Percentiles rank a stretch among this genome's conserved stretches.
phyloP scores from a whole-genome alignment of 495 filamentous ascomycete species.

The Aspergillus steynii region DNA sequence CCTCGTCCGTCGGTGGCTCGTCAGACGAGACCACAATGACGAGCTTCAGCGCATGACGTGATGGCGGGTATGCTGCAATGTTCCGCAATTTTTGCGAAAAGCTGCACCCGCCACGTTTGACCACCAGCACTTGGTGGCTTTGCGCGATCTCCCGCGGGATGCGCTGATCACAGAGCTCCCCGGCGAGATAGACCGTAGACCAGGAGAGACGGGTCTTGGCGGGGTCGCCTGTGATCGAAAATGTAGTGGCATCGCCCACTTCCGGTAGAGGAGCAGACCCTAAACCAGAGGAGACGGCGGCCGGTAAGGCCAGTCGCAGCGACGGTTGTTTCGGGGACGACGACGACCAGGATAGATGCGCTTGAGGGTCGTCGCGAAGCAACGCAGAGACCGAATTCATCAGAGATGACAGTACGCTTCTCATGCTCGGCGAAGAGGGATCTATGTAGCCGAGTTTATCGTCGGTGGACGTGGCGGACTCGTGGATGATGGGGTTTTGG shows the following conservation, averaged over 20 bases:
- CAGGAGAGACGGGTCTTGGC: constrained; percentile 56
- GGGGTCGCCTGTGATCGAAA: constrained; percentile 41
- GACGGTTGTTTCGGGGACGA: constrained; percentile 21
- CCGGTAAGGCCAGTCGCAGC: constrained; percentile 57
- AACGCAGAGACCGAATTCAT: constrained; percentile 58
- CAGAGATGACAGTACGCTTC: constrained; percentile 53
- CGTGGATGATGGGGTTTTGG: constrained; percentile 21
- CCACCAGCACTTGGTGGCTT: constrained; percentile 76
- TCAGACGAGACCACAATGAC: constrained; percentile 79
- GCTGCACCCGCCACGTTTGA: constrained; percentile 81
- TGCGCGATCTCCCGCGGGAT: constrained; percentile 61
- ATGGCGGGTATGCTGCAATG: constrained; percentile 74
- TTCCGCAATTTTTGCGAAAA: constrained; percentile 82
- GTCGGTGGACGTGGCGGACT: constrained; percentile 16
- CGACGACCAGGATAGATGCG: constrained; percentile 27
- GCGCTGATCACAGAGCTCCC: constrained; percentile 62
- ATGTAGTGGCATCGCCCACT: constrained; percentile 54
- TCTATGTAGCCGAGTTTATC: constrained; percentile 32
- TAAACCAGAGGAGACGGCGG: constrained; percentile 68
- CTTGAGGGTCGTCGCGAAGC: constrained; percentile 45
- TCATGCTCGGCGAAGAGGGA: constrained; percentile 48
- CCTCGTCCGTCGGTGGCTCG: constrained; percentile 18
- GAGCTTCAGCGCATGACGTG: constrained; percentile 63
- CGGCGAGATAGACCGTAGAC: constrained; percentile 69
- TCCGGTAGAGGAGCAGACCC: constrained; percentile 77